phyloP scores from a whole-genome alignment of 495 filamentous ascomycete genomes.

The Talaromyces proteolyticus region DNA sequence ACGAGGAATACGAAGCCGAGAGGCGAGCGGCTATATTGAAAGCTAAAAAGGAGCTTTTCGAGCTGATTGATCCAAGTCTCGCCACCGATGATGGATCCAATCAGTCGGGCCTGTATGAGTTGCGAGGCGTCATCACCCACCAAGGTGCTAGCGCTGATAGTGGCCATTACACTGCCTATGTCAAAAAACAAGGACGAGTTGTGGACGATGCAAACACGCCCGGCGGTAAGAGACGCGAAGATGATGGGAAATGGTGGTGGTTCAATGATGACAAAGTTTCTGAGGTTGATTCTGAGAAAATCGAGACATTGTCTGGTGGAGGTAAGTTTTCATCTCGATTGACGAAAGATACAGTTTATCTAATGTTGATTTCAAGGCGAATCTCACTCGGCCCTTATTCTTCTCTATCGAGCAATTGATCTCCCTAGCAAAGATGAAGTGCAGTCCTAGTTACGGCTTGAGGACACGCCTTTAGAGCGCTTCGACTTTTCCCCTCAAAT shows the following conservation, averaged over 20 bases:
- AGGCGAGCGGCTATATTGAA: constrained; percentile 62
- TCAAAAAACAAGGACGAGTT: constrained; percentile 75
- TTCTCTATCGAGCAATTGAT: constrained; percentile 84
- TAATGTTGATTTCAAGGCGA: constrained; percentile 51
- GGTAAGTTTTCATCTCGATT: constrained; percentile 44
- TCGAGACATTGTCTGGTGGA: constrained; percentile 82
- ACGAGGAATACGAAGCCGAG: constrained; percentile 86
- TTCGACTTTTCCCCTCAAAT: no score
- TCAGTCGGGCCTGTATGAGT: constrained; percentile 88
- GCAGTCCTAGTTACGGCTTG: constrained; percentile 1
- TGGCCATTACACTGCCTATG: constrained; percentile 94
- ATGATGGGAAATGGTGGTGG: constrained; percentile 99
- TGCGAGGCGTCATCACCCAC: constrained; percentile 93
- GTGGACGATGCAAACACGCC: constrained; percentile 47
- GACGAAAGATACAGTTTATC: neutral
- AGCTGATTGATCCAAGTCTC: constrained; percentile 64
- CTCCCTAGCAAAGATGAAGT: constrained; percentile 42
- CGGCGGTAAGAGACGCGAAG: constrained; percentile 60
- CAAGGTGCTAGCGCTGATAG: constrained; percentile 96
- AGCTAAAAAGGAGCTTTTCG: constrained; percentile 79
- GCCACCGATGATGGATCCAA: constrained; percentile 76
- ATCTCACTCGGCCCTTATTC: constrained; percentile 87
- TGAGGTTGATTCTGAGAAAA: constrained; percentile 87
- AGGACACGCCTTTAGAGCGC: no score
- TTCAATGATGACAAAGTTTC: constrained; percentile 98